phyloP scores from a whole-genome alignment of 176 grass and related monocot species.

The Echinochloa phyllopogon region DNA sequence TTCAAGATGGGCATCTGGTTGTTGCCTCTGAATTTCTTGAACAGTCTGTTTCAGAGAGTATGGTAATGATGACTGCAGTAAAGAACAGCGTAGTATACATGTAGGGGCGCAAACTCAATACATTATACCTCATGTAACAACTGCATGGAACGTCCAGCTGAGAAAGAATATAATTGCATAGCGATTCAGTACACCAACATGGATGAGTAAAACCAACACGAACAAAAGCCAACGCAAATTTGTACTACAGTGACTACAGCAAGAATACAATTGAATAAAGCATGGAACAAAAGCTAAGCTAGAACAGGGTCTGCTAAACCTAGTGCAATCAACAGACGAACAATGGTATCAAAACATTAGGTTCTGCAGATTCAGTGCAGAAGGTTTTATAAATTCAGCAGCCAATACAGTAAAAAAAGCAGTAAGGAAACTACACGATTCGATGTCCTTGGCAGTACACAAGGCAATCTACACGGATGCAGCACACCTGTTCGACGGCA shows the following conservation, averaged over 20 bases:
- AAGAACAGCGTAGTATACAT: slow-evolving; percentile 16
- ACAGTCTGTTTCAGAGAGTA: slow-evolving; percentile 55
- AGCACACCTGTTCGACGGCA: slow-evolving; percentile 33
- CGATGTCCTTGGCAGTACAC: neutral
- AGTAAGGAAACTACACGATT: neutral
- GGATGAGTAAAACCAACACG: neutral
- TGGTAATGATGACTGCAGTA: neutral
- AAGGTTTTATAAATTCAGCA: neutral
- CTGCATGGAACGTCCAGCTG: slow-evolving; percentile 64
- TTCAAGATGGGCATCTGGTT: slow-evolving; percentile 55
- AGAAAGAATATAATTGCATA: slow-evolving; percentile 14
- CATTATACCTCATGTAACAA: slow-evolving; percentile 67
- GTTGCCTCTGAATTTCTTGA: slow-evolving; percentile 61
- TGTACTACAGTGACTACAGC: neutral
- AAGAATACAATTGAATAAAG: neutral
- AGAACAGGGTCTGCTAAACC: neutral
- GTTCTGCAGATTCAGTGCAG: neutral
- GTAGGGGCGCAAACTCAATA: slow-evolving; percentile 17
- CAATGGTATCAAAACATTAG: neutral
- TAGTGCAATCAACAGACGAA: neutral
- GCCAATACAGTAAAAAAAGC: neutral
- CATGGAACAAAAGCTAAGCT: neutral
- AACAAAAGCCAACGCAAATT: neutral
- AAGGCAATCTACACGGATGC: neutral
- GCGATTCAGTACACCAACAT: slow-evolving; percentile 18